These are phyloP conservation scores for Sodiomyces alkalinus DNA, from an alignment of 2,329 filamentous ascomycete genomes.

Conservation along the genomic window DNA sequence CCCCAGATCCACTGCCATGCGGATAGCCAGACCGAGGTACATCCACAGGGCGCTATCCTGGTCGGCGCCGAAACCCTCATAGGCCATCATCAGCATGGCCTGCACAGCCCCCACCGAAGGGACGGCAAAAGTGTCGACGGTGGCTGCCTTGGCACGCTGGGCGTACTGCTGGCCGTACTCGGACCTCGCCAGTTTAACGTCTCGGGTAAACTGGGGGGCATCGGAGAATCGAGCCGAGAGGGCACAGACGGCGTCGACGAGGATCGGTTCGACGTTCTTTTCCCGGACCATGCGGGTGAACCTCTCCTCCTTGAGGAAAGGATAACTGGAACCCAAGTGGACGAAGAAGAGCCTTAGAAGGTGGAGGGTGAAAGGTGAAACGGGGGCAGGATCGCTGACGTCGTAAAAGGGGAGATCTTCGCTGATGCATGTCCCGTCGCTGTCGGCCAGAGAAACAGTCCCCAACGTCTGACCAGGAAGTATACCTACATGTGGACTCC, in stretches of 20 bases:
- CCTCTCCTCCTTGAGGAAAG: conserved; percentile 59
- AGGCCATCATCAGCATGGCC: conserved; percentile 68
- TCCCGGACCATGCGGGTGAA: conserved; percentile 66
- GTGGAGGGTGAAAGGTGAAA: conserved; percentile 59
- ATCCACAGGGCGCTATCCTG: conserved; percentile 88
- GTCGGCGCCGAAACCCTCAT: conserved; percentile 77
- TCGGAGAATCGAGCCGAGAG: conserved; percentile 70
- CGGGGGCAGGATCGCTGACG: conserved; percentile 50
- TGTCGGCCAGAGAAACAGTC: conserved; percentile 14
- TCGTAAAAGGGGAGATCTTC: conserved; percentile 63
- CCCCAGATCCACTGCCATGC: conserved; percentile 67
- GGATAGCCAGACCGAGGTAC: conserved; percentile 78
- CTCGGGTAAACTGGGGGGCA: conserved; percentile 31
- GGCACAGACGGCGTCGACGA: conserved; percentile 77
- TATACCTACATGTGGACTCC: too few species aligned
- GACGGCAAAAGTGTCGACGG: conserved; percentile 70
- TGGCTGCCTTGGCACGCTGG: conserved; percentile 66
- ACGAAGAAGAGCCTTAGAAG: conserved; percentile 70
- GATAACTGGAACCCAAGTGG: conserved; percentile 74
- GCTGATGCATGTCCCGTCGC: conserved; percentile 24
- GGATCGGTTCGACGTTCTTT: conserved; percentile 67
- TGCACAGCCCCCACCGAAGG: conserved; percentile 75
- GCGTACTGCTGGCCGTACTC: conserved; percentile 68
- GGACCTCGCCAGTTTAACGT: conserved; percentile 35
- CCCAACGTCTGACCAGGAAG: conserved; percentile 4